These are phyloP conservation scores for Pseudoturritis turrita DNA, from an alignment of 345 rosid species.

Conservation along the genomic window DNA sequence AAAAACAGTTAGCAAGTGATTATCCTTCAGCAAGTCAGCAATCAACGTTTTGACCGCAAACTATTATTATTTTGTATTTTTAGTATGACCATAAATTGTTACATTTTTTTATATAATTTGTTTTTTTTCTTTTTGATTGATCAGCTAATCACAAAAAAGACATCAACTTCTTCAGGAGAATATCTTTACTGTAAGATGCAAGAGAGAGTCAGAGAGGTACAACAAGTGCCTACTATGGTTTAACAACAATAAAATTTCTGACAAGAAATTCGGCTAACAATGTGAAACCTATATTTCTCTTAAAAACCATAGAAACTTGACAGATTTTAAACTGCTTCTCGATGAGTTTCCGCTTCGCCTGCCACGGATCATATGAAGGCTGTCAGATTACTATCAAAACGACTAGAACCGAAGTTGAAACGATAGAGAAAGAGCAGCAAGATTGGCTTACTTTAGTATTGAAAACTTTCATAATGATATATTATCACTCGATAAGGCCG, in stretches of 20 bases:
- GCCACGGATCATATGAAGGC: neutral
- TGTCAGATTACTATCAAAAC: neutral
- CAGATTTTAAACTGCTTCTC: slow-evolving; percentile 1
- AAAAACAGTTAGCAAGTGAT: too few species aligned
- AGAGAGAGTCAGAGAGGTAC: neutral
- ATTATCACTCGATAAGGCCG: neutral
- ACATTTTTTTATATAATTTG: too few species aligned
- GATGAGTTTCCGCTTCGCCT: neutral
- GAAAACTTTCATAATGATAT: neutral
- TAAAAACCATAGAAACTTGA: neutral
- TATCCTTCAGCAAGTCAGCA: too few species aligned
- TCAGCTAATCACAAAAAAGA: neutral
- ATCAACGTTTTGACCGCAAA: too few species aligned
- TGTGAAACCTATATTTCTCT: slow-evolving; percentile 4
- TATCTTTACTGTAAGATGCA: neutral
- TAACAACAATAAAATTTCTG: neutral
- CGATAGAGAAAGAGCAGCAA: neutral
- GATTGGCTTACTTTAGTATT: slow-evolving; percentile 22
- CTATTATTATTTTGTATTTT: too few species aligned
- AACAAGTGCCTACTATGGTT: neutral
- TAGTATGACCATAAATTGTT: too few species aligned
- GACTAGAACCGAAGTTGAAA: neutral
- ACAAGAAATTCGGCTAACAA: neutral
- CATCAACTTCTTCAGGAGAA: neutral
- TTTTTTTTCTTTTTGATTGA: too few species aligned